phyloP scores from a whole-genome alignment of 2,329 filamentous ascomycete species.

The Pyricularia sp. region DNA sequence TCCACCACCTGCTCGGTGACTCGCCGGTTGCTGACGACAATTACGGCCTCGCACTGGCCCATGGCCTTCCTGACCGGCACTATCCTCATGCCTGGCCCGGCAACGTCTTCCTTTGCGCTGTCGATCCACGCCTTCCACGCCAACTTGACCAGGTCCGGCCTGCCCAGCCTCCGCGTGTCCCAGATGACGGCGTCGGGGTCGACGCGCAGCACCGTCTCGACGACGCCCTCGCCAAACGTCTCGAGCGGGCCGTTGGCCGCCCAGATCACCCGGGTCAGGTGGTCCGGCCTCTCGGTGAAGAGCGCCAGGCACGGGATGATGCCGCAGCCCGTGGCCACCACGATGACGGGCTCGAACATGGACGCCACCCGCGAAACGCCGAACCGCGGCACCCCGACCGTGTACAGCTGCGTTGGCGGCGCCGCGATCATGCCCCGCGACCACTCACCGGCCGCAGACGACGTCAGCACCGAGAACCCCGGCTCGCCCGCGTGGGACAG shows the following conservation, averaged over 20 bases:
- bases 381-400: constrained; percentile 47
- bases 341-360: constrained; percentile 45
- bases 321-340: constrained; percentile 55
- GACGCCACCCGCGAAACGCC: constrained; percentile 49
- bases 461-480: constrained; percentile 51
- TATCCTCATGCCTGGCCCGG: background rate
- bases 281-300: constrained; percentile 33
- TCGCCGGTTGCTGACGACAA: constrained; percentile 23
- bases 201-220: constrained; percentile 10
- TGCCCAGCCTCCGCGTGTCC: constrained; percentile 9
- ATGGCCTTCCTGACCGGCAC: background rate
- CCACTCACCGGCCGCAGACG: constrained; percentile 59
- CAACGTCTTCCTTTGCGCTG: background rate
- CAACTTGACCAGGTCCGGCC: constrained; percentile 10
- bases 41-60: constrained; percentile 14
- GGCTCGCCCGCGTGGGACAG: constrained; percentile 26
- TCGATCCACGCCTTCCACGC: constrained; percentile 9
- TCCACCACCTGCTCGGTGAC: constrained; percentile 22
- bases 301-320: constrained; percentile 54
- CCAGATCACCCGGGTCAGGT: constrained; percentile 24
- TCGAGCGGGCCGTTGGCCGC: constrained; percentile 21
- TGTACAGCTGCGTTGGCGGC: constrained; percentile 46
- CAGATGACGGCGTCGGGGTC: constrained; percentile 11
- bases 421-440: constrained; percentile 43
- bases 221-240: constrained; percentile 25